Evolutionary conservation across 495 filamentous ascomycete genomes (phyloP), one percentile per base, ranked within the genome.

Genomic region (Choiromyces venosus): DNA sequence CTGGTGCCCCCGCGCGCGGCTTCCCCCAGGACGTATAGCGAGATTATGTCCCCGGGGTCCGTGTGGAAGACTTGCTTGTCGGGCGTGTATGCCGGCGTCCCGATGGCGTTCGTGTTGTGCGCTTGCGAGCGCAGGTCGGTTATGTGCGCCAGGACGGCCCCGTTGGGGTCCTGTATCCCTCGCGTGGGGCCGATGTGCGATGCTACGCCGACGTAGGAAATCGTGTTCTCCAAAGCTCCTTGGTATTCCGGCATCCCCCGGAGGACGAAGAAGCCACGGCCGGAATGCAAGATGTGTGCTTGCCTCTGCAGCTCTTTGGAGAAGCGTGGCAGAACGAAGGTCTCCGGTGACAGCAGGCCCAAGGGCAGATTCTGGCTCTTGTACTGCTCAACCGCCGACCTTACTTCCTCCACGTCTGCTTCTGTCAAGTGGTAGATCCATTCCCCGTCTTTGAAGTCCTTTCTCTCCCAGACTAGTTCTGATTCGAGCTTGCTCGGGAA

Each of bases 1-100:
- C 87, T 88, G 40, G 86, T 85, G 65, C 88, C 89, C 42, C 89
- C 89, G 7, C 83, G 73, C 21, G 84, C 82, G 25, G 89, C 87
- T 37, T 84, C 85, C 79, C 83, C 83, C 36, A 87, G 84, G 2
- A 85, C 86, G 36, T 89, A 88, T 0, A 92, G 81, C 0, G 88
- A 87, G 25, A 92, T 81, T 10, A 92, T 85, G 72, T 92, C 91
- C 0, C 89, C 88, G 0, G 84, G 81, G 77, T 93, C 91, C 0
- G 90, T 93, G 75, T 92, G 91, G 77, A 92, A 92, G 10, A 88
- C 88, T 73, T 88, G 88, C n/a, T 71, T 76, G 37, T 78, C 76
- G 0, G 76, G 67, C 16, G 75, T 76, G 29, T 77, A 76, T 21
- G 75, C 75, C 2, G 75, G 73, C 2, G 74, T 44, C 0, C 74